Base-by-base conservation (phyloP, 208 protist species). In the Naegleria fowleri region DNA sequence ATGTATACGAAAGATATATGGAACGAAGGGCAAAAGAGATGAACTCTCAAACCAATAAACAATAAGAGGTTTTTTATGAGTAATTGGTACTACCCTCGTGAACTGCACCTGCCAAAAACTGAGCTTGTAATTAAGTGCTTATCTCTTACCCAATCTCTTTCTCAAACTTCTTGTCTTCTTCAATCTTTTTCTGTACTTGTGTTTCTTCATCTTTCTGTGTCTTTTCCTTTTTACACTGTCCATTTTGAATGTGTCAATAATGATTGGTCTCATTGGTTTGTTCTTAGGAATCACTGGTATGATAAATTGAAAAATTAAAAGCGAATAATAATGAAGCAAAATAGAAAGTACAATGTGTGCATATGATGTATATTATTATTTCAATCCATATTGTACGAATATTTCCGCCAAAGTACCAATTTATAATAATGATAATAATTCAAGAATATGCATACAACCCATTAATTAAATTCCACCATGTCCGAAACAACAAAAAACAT, bases 191-290 rank as follows among this genome's bases (percentile, higher is more conserved):
- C 85, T 88, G 41, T 88, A 58, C 5, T 88, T 25, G n/a, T 88
- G 85, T 88, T 39, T 88, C 19, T 88, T 88, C 39, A 88, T 88
- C 85, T 58, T 88, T 39, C 40, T 88, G 5, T 88, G 13, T 88
- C 85, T 51, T 39, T 88, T 88, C 33, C 85, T 88, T 58, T 88
- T 88, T 29, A 88, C 85, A 58, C 85, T 88, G n/a, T 88, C 85
- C 67, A 79, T 79, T 33, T 79, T 79, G 67, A 79, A 79, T 36
- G 19, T 33, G 16, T 79, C 67, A 29, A 67, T 67, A 67, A 67
- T 67, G 11, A 67, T 67, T 67, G 55, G 55, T 29, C 55, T 15
- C 55, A 67, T 13, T 22, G 55, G 11, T 29, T 67, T 67, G 43
- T 48, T 48, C 55, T 67, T 67, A 4, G 55, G 55, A 67, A 29